Evolutionary conservation across 768 basidiomycete genomes (phyloP), one percentile per base, ranked within the genome.

Genomic region (Amanita molliuscula): DNA sequence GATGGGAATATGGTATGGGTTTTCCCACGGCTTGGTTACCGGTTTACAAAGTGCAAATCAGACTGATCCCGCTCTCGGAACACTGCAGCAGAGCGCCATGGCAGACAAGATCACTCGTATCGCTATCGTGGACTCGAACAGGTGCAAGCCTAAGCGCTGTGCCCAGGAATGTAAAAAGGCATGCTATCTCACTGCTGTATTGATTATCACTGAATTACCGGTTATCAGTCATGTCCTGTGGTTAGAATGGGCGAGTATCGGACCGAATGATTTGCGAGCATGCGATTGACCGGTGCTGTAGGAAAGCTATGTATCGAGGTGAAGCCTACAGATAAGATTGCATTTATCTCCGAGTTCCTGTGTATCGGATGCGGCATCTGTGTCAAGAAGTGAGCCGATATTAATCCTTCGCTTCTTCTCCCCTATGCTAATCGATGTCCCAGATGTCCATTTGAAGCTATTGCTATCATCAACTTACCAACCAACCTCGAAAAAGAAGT

Each of bases 341-440:
- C 96, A 1, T 97, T 94, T 77, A 88, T 99, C 69, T 98, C 96
- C 23, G 96, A 99, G 66, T 93, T 95, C 65, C 75, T 99, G 49
- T 99, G 96, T 65, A 99, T 99, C 54, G 96, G 96, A 59, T 99
- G 96, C 67, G 96, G 96, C 88, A 98, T 99, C 61, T 99, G 96
- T 65, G 94, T 97, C 29, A 97, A 98, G 72, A 99, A 97, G 95
- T 96, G 61, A 64, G 85, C 0, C 25, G 29, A 37, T 11, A 23
- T 21, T 16, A 2, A 9, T 6, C 16, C 20, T 35, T 18, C 13
- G 3, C 18, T 23, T 35, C 47, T 26, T 21, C 48, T 42, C 33
- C 41, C 41, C 10, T 31, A 20, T 50, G 35, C 34, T 43, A 2
- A 33, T 20, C 42, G 29, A 20, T 34, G 7, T 33, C 35, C 3